Evolutionary conservation across 441 rosid species (phyloP).

Genomic region (Biscutella laevigata): DNA sequence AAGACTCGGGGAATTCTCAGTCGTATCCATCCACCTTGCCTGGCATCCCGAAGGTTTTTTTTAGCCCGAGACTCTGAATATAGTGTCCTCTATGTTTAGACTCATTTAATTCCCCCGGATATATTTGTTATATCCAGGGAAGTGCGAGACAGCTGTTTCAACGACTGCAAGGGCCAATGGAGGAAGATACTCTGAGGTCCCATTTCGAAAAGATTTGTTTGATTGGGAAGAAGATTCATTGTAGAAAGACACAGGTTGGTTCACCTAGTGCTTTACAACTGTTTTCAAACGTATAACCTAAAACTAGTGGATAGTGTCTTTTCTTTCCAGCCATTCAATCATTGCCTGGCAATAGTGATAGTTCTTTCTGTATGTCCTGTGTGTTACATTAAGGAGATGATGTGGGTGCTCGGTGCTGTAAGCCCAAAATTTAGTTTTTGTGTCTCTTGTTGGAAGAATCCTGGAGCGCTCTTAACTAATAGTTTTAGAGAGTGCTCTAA

Average conservation of each 20-base stretch:
- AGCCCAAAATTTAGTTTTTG: conserved; percentile 6
- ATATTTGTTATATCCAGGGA: conserved; percentile 62
- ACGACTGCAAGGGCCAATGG: conserved; percentile 94
- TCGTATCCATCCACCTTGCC: conserved; percentile 99
- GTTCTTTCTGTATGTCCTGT: not conserved
- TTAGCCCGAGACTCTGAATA: conserved; percentile 3
- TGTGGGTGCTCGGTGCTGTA: not conserved
- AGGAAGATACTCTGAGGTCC: conserved; percentile 88
- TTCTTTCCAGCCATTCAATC: not conserved
- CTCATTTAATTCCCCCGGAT: conserved; percentile 22
- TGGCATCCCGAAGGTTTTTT: conserved; percentile 91
- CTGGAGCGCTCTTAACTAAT: conserved; percentile 5
- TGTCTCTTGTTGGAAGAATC: not conserved
- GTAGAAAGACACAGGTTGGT: conserved; percentile 66
- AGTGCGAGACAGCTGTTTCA: conserved; percentile 99
- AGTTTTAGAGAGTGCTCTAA: not conserved
- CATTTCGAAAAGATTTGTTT: conserved; percentile 89
- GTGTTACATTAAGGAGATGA: not conserved
- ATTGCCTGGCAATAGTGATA: conserved; percentile 11
- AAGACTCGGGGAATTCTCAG: conserved; percentile 96
- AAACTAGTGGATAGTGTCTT: not conserved
- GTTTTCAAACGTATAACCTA: conserved; percentile 8
- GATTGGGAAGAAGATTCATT: conserved; percentile 71
- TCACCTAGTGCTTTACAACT: conserved; percentile 7
- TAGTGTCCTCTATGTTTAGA: conserved; percentile 17